These are phyloP conservation scores for Nephelium lappaceum DNA, from an alignment of 345 rosid genomes.

Conservation along the genomic window DNA sequence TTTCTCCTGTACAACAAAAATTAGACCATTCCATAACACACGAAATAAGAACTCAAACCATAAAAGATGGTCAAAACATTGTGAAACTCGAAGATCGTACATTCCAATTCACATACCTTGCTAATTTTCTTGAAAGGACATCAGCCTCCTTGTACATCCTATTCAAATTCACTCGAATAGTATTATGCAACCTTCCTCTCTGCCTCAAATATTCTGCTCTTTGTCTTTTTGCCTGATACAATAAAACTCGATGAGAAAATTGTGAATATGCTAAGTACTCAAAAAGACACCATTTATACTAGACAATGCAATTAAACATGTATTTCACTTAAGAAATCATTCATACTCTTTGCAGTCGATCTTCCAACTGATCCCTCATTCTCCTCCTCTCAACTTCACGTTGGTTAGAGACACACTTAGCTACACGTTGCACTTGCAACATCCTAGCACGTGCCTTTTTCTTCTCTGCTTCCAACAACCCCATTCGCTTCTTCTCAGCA, in stretches of 20 bases:
- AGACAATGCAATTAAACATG: neutral
- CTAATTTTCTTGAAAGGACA: conserved; percentile 72
- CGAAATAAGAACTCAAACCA: neutral
- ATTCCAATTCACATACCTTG: conserved; percentile 47
- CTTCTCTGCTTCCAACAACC: conserved; percentile 87
- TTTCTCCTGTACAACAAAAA: neutral
- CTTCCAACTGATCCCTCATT: conserved; percentile 84
- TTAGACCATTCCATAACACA: neutral
- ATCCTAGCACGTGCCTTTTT: conserved; percentile 82
- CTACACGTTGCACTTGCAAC: conserved; percentile 69
- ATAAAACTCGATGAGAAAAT: conserved; percentile 19
- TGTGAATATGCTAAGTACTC: neutral
- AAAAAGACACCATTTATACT: neutral
- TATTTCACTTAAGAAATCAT: conserved; percentile 10
- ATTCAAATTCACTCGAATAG: conserved; percentile 45
- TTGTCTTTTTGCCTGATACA: conserved; percentile 75
- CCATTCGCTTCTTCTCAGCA: conserved; percentile 91
- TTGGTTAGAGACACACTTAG: conserved; percentile 69
- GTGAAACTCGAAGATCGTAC: neutral
- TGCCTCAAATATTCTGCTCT: conserved; percentile 91
- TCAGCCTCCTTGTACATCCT: conserved; percentile 78
- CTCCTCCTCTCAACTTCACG: conserved; percentile 91
- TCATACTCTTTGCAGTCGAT: conserved; percentile 78
- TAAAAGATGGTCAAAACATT: neutral
- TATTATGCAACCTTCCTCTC: conserved; percentile 65